Conservation (phyloP, 2,329 filamentous ascomycete species). For the Parastagonospora nodorum region DNA sequence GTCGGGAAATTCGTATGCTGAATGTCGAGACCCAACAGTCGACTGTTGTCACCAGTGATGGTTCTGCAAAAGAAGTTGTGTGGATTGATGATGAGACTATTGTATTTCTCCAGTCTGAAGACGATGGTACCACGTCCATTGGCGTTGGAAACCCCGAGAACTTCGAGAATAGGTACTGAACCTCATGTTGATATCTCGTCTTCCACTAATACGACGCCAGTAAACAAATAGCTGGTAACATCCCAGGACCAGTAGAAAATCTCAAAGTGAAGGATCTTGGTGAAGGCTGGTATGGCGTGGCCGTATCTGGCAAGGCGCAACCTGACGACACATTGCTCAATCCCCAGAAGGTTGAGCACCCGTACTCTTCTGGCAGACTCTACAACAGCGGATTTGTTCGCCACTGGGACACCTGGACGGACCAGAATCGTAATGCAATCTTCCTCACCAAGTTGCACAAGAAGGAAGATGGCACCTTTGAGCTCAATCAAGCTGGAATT, state of each 20-base stretch:
- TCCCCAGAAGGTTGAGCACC: conserved; percentile 63
- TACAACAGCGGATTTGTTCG: conserved; percentile 78
- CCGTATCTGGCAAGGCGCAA: conserved; percentile 65
- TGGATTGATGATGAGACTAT: conserved; percentile 76
- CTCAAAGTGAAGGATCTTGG: conserved; percentile 52
- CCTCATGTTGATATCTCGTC: not conserved
- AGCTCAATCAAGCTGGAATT: conserved; percentile 50
- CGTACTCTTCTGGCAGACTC: conserved; percentile 68
- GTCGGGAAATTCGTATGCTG: conserved; percentile 71
- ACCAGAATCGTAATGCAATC: conserved; percentile 70
- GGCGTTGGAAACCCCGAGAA: conserved; percentile 39
- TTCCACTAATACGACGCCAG: conserved; percentile 17
- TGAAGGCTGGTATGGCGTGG: conserved; percentile 49
- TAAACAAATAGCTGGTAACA: conserved; percentile 49
- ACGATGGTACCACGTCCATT: conserved; percentile 48
- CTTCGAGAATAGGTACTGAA: conserved; percentile 39
- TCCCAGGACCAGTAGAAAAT: conserved; percentile 55
- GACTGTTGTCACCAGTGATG: conserved; percentile 67
- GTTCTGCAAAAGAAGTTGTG: conserved; percentile 69
- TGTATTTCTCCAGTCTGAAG: conserved; percentile 57
- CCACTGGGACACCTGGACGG: conserved; percentile 81
- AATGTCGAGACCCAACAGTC: conserved; percentile 71
- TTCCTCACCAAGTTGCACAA: conserved; percentile 68
- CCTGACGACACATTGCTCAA: conserved; percentile 73
- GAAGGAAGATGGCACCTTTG: conserved; percentile 35